phyloP scores from a whole-genome alignment of 352 stramenopile species.

The Phytophthora pinifolia region DNA sequence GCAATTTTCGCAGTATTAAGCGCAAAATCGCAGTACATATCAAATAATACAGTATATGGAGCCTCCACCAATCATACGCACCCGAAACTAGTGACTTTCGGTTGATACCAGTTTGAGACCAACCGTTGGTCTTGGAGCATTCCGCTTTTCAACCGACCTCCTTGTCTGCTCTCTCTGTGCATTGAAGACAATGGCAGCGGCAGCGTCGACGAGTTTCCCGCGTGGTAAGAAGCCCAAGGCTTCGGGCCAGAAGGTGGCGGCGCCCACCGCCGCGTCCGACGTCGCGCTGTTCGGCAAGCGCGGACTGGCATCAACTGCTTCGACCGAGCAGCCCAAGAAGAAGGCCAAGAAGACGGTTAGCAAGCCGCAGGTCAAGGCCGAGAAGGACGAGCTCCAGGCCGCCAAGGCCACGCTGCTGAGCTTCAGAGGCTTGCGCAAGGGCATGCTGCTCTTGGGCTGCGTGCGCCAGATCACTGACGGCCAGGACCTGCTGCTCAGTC shows the following conservation, averaged over 20 bases:
- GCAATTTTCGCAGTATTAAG: no score
- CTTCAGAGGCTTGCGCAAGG: conserved; percentile 74
- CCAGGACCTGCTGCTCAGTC: conserved; percentile 77
- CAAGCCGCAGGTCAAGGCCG: conserved; percentile 16
- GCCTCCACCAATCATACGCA: no score
- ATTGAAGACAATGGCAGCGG: conserved; percentile 23
- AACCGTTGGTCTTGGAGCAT: conserved; percentile 24
- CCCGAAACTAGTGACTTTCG: no score
- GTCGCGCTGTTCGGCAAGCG: conserved; percentile 81
- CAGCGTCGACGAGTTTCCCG: conserved; percentile 61
- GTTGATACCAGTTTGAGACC: no score
- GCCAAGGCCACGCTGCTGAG: conserved; percentile 43
- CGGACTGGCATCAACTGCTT: conserved; percentile 37
- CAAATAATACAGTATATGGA: no score
- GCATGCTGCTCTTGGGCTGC: conserved; percentile 81
- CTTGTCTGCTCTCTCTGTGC: not conserved
- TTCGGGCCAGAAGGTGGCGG: conserved; percentile 35
- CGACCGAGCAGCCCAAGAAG: conserved; percentile 28
- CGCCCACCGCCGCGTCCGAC: conserved; percentile 23
- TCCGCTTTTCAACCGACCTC: conserved; percentile 9
- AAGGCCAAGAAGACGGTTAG: conserved; percentile 33
- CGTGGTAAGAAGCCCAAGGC: conserved; percentile 61
- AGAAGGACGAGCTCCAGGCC: conserved; percentile 38
- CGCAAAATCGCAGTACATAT: no score
- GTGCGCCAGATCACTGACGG: conserved; percentile 90